Evolutionary conservation across 176 grass and related monocot genomes (phyloP).

Genomic region (Aegilops longissima): DNA sequence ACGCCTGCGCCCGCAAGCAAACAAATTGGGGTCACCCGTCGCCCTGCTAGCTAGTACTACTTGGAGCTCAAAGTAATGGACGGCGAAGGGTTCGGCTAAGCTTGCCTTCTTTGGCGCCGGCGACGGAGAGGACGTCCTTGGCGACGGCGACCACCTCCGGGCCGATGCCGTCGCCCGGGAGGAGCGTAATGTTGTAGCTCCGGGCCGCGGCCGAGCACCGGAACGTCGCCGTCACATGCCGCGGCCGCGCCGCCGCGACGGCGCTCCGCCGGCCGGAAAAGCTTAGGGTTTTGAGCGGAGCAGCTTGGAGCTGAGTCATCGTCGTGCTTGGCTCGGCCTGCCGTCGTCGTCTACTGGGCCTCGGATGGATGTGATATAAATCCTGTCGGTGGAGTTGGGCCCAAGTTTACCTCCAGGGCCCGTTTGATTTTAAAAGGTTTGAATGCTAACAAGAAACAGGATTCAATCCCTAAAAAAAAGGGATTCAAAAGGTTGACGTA

Average conservation of each 20-base stretch:
- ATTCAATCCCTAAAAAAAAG: no score
- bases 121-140: constrained; percentile 82
- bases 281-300: constrained; percentile 45
- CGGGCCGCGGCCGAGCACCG: constrained; percentile 36
- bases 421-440: no score
- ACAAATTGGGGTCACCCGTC: neutral
- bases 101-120: constrained; percentile 55
- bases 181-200: constrained; percentile 76
- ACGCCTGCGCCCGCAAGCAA: constrained; percentile 32
- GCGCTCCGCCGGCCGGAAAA: neutral
- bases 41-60: neutral
- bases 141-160: constrained; percentile 91
- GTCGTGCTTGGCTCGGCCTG: neutral
- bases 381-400: neutral
- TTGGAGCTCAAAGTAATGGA: neutral
- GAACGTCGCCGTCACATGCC: neutral
- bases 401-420: neutral
- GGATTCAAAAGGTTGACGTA: no score
- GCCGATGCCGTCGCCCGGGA: constrained; percentile 89
- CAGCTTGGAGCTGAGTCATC: constrained; percentile 41
- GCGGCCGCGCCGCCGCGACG: neutral
- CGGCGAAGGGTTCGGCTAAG: neutral
- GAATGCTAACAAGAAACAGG: no score
- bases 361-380: neutral
- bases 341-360: neutral